These are phyloP conservation scores for Ogataea populi-albae DNA, from an alignment of 805 yeast genomes.

Conservation along the genomic window DNA sequence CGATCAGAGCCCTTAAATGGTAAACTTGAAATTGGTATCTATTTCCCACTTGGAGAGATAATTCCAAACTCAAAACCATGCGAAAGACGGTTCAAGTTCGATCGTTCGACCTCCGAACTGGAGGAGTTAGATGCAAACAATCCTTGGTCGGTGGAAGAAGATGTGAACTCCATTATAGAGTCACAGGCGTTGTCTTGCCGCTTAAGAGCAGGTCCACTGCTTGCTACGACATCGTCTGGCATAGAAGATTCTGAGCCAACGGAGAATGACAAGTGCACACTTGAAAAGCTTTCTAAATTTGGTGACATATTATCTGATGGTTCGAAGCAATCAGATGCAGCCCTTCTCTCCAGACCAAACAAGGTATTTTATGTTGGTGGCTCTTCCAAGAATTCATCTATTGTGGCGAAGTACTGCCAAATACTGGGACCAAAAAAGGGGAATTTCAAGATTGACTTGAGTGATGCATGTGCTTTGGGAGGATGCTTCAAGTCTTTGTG, in stretches of 20 bases:
- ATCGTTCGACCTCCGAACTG: conserved; percentile 28
- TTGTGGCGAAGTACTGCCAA: conserved; percentile 65
- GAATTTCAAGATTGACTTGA: conserved; percentile 66
- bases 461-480: conserved; percentile 91
- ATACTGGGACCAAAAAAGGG: conserved; percentile 67
- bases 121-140: conserved; percentile 32
- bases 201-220: conserved; percentile 73
- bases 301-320: conserved; percentile 51
- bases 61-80: conserved; percentile 78
- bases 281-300: conserved; percentile 30
- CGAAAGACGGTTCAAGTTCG: conserved; percentile 49
- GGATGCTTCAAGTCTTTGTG: conserved; percentile 86
- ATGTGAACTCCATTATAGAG: conserved; percentile 76
- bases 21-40: conserved; percentile 61
- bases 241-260: conserved; percentile 3
- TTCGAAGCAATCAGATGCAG: conserved; percentile 39
- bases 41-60: conserved; percentile 88
- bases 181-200: conserved; percentile 86
- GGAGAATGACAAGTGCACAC: conserved; percentile 18
- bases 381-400: conserved; percentile 67
- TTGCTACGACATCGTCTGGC: conserved; percentile 36
- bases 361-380: conserved; percentile 86
- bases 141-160: conserved; percentile 52
- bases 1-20: conserved; percentile 29
- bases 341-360: conserved; percentile 56